Evolutionary conservation across 305 asterid species (phyloP).

Genomic region (Andrographis paniculata): DNA sequence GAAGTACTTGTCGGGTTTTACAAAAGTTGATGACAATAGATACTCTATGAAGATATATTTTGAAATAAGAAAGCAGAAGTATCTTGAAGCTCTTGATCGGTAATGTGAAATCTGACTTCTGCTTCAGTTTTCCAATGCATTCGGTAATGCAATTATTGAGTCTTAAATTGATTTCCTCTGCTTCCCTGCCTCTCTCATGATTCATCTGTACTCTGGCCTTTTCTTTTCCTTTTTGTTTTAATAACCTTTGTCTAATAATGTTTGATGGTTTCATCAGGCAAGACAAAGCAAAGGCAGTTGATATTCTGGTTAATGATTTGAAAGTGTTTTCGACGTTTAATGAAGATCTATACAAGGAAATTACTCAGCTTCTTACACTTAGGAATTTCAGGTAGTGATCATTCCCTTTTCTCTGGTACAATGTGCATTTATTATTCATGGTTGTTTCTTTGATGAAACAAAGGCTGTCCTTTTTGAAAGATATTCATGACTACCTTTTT

Average conservation of each 20-base stretch:
- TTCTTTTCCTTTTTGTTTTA: neutral
- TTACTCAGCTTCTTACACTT: slow-evolving; percentile 75
- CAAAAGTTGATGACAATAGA: slow-evolving; percentile 78
- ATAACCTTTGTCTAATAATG: neutral
- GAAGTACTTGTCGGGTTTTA: slow-evolving; percentile 77
- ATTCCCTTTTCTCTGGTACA: slow-evolving; percentile 14
- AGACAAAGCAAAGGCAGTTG: slow-evolving; percentile 78
- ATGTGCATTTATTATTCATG: slow-evolving; percentile 9
- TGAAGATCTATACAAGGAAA: slow-evolving; percentile 73
- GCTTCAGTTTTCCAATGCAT: neutral
- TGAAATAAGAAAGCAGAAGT: slow-evolving; percentile 76
- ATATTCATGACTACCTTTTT: neutral
- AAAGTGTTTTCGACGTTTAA: slow-evolving; percentile 79
- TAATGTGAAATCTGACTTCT: slow-evolving; percentile 20
- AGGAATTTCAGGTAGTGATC: slow-evolving; percentile 58
- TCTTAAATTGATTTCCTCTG: neutral
- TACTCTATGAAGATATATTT: slow-evolving; percentile 85
- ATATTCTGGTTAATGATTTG: slow-evolving; percentile 67
- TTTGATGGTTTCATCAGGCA: slow-evolving; percentile 34
- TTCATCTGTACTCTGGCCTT: no score
- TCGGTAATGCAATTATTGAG: neutral
- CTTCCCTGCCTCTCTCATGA: neutral
- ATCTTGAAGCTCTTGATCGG: slow-evolving; percentile 87
- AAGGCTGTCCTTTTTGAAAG: neutral
- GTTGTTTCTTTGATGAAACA: neutral